Evolutionary conservation across 2,329 filamentous ascomycete genomes (phyloP), one percentile per base, ranked within the genome.

Genomic region (Xylaria sp.): DNA sequence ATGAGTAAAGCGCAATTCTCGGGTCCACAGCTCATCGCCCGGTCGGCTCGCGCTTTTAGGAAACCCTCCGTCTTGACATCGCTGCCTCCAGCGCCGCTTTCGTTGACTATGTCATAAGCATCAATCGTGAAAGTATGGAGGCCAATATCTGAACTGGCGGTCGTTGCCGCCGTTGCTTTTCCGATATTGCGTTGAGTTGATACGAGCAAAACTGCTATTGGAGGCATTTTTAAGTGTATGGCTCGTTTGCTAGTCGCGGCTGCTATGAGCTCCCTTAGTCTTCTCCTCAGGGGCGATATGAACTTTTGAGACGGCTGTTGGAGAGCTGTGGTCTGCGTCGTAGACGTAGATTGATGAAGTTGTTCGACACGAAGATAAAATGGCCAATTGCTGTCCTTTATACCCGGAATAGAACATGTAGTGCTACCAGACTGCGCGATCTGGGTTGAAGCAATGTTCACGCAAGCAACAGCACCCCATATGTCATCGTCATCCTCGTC

Each of bases 61-160:
- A 97, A 92, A 0, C 93, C 94, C 77, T 98, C 95, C 0, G 94
- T 97, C 81, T 98, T 98, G 32, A 97, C 92, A 77, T 99, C 96
- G 64, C 92, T 91, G 8, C 93, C 93, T 61, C 93, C 93, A 0
- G 91, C 92, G 53, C 92, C 91, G 14, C 93, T 93, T 78, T 98
- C 95, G n/a, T 93, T 95, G 4, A 97, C 84, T 50, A 99, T 93
- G 75, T 99, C 96, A 75, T 97, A 97, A 0, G 93, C 92, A 78
- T 98, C 94, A 61, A 99, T 92, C 0, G 88, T 82, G 78, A 97
- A 98, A 0, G 90, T 92, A 78, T 99, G 96, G 17, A 98, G 84
- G 3, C 96, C 96, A 70, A 98, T 91, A 75, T 98, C 95, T 2
- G 92, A 87, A 78, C 94, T 97, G 4, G 94, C 94, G 51, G 89